Evolutionary conservation across 2,329 filamentous ascomycete genomes (phyloP), one percentile per base, ranked within the genome.

Genomic region (Clonostachys sp.): DNA sequence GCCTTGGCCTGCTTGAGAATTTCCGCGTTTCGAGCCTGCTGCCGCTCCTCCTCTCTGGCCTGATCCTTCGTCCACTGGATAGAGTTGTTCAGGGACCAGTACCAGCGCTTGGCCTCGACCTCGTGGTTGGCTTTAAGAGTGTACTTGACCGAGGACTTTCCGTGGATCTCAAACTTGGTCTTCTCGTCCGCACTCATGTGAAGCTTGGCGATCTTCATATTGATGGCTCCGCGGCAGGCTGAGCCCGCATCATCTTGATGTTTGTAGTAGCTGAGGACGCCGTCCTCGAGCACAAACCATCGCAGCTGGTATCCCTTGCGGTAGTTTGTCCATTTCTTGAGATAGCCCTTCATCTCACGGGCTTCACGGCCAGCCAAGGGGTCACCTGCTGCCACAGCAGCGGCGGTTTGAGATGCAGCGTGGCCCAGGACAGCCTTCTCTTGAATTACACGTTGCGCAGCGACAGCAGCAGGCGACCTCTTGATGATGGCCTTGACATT

Each of bases 251-350:
- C 94, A 62, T 99, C 94, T 70, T 99, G 94, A 65, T 97, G 90
- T 70, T 99, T 99, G 74, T 97, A 99, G 71, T 99, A 99, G 67
- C 94, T 97, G 55, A 99, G 69, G 12, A 99, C 92, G 12, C 94
- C 94, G 62, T 99, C 94, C 63, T 99, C 94, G 9, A 99, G 80
- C 13, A 97, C 94, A 62, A 99, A 99, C 91, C 92, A 99, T 50
- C 94, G 80, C 53, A 99, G 68, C 70, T 99, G 96, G 71, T 96
- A 99, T 9, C 94, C 94, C 62, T 89, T 91, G 18, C 92, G 91
- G 64, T 99, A 99, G 64, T 99, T 99, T 43, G 94, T 99, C 94
- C 94, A 99, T 66, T 99, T 99, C 71, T 96, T 97, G 48, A 99
- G 75, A 64, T 97, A 99, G 7, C 94, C 94, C 71, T 95, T 96